These are phyloP conservation scores for Suillus ampliporus DNA, from an alignment of 768 basidiomycete genomes.

Conservation along the genomic window DNA sequence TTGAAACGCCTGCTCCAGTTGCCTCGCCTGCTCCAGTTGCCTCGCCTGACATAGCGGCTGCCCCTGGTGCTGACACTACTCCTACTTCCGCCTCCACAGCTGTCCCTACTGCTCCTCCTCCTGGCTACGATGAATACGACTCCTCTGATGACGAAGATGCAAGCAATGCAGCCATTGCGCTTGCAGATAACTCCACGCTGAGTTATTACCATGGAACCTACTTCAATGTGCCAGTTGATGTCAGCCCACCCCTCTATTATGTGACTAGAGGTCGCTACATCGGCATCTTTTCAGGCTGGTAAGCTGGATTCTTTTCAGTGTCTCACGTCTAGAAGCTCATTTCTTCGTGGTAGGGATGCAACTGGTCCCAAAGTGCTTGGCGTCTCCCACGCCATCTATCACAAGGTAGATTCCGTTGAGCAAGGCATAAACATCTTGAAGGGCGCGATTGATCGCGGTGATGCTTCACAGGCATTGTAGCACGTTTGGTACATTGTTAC, in stretches of 20 bases:
- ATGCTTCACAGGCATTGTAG: no score
- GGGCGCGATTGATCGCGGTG: not conserved
- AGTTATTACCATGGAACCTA: not conserved
- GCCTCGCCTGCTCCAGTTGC: not conserved
- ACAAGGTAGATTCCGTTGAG: not conserved
- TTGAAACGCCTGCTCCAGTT: not conserved
- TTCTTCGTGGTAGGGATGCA: not conserved
- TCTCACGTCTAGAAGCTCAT: not conserved
- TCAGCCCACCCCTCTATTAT: not conserved
- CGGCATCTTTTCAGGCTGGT: constrained; percentile 1
- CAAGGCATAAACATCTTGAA: not conserved
- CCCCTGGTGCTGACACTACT: not conserved
- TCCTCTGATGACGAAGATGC: no score
- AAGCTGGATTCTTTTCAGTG: not conserved
- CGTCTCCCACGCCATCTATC: not conserved
- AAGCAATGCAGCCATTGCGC: no score
- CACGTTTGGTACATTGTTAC: no score
- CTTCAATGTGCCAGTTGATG: not conserved
- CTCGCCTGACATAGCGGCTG: not conserved
- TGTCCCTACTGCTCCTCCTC: not conserved
- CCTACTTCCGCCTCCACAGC: not conserved
- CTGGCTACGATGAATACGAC: no score
- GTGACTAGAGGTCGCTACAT: not conserved
- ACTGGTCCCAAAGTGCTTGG: not conserved
- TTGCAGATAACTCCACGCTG: no score